These are phyloP conservation scores for Naganishia liquefaciens DNA, from an alignment of 1,284 basidiomycete species.

Conservation along the genomic window DNA sequence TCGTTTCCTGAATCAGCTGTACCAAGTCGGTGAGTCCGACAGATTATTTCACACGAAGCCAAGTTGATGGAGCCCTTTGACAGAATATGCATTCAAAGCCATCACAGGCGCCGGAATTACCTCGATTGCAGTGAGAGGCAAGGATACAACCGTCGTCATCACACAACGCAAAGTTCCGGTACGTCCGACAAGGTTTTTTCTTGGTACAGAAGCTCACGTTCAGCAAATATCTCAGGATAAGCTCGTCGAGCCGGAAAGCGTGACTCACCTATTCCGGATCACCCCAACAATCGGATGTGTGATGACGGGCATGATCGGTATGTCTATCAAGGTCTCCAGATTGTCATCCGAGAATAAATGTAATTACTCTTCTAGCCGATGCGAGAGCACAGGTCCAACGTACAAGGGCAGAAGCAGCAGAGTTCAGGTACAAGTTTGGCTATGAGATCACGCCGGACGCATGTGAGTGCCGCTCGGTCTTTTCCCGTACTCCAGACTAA, in stretches of 20 bases:
- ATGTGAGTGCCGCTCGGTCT: conserved; percentile 47
- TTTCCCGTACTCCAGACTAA: neutral
- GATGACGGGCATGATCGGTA: conserved; percentile 92
- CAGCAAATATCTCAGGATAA: conserved; percentile 71
- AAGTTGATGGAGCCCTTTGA: conserved; percentile 30
- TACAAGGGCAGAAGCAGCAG: conserved; percentile 86
- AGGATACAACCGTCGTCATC: conserved; percentile 91
- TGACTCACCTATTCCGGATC: conserved; percentile 95
- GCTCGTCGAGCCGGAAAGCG: conserved; percentile 88
- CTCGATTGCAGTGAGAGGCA: conserved; percentile 86
- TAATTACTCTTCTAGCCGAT: conserved; percentile 66
- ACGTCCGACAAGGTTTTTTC: conserved; percentile 39
- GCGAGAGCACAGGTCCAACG: conserved; percentile 86
- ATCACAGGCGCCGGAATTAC: conserved; percentile 96
- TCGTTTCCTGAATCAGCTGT: conserved; percentile 57
- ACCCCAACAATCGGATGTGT: conserved; percentile 97
- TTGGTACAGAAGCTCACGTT: neutral
- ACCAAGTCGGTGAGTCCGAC: conserved; percentile 81
- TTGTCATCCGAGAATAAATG: neutral
- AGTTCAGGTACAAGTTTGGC: conserved; percentile 95
- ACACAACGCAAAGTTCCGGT: conserved; percentile 99
- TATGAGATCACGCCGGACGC: conserved; percentile 97
- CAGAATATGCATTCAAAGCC: conserved; percentile 99
- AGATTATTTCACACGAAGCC: neutral
- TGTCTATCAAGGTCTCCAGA: conserved; percentile 36